Evolutionary conservation across 768 basidiomycete genomes (phyloP), one percentile per base, ranked within the genome.

Genomic region (Lentinus brumalis): DNA sequence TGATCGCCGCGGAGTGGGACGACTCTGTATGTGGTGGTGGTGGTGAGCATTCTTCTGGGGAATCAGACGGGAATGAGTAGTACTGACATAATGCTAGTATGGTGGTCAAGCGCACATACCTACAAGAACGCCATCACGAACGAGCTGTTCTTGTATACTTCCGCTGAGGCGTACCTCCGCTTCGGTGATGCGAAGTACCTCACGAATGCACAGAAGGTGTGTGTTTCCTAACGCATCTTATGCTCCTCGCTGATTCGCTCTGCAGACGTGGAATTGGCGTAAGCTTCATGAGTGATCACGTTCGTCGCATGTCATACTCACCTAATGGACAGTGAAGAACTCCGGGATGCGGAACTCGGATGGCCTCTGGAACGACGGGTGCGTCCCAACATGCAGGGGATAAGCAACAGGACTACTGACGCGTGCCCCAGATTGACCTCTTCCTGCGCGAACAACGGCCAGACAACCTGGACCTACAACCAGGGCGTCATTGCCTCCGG

Each of bases 71-170:
- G 31, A 1, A 16, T 42, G 53, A 53, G 30, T 39, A 10, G 42
- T 15, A 56, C 31, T 29, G 26, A 30, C 15, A 29, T 3, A 21
- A 42, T 21, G 45, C 4, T 50, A 83, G 83, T 85, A 5, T 84
- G 83, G 82, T 86, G 83, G 84, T 81, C 81, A 9, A 76, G 76
- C 15, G 82, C 74, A 18, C 79, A 81, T 63, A 79, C 76, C 0
- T 85, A 85, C 74, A 86, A 86, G 73, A 85, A 85, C 55, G 82
- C 83, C 10, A 79, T 86, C 59, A 86, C 84, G n/a, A 85, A 86
- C 63, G 76, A 84, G 57, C 75, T 85, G 10, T 86, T 83, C 72
- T 72, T 85, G 15, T 70, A 80, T 38, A 75, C 78, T 6, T 84
- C 83, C 3, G 83, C 84, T 2, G 61, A 70, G 31, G 84, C 80